phyloP scores from a whole-genome alignment of 2,329 filamentous ascomycete species.

The Calonectria henricotiae region DNA sequence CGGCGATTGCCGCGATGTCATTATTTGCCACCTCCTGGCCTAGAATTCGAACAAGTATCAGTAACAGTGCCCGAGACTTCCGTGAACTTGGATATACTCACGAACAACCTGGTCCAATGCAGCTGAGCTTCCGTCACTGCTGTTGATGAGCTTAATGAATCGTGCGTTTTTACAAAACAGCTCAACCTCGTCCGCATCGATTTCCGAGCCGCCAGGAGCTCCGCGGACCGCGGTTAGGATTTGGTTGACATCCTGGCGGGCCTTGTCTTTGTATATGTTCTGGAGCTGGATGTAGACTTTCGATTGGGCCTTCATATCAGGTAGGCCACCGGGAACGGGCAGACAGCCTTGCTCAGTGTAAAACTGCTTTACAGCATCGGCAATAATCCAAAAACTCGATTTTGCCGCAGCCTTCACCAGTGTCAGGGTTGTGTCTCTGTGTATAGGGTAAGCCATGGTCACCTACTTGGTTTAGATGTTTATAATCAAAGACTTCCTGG shows the following conservation, averaged over 20 bases:
- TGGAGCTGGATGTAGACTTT: conserved; percentile 91
- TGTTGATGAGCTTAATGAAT: conserved; percentile 89
- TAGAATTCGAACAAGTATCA: conserved; percentile 51
- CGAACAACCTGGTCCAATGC: conserved; percentile 70
- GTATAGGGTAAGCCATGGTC: neutral
- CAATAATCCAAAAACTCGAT: conserved; percentile 90
- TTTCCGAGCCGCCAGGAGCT: conserved; percentile 64
- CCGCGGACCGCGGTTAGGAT: conserved; percentile 78
- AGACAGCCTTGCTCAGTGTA: conserved; percentile 81
- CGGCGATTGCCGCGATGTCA: conserved; percentile 65
- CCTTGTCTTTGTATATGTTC: conserved; percentile 93
- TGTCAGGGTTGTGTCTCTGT: conserved; percentile 26
- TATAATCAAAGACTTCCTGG: conserved; percentile 84
- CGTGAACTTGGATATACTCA: conserved; percentile 59
- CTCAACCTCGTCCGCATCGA: conserved; percentile 85
- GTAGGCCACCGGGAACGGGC: conserved; percentile 88
- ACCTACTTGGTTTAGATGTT: conserved; percentile 68
- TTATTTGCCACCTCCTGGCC: conserved; percentile 72
- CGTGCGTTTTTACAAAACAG: conserved; percentile 96
- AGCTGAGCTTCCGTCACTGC: conserved; percentile 62
- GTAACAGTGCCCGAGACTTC: conserved; percentile 16
- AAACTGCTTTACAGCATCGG: conserved; percentile 84
- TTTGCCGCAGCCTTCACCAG: conserved; percentile 61
- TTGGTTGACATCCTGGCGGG: conserved; percentile 83
- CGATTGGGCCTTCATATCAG: conserved; percentile 98